phyloP scores from a whole-genome alignment of 1,284 basidiomycete species.

The Naganishia albida region DNA sequence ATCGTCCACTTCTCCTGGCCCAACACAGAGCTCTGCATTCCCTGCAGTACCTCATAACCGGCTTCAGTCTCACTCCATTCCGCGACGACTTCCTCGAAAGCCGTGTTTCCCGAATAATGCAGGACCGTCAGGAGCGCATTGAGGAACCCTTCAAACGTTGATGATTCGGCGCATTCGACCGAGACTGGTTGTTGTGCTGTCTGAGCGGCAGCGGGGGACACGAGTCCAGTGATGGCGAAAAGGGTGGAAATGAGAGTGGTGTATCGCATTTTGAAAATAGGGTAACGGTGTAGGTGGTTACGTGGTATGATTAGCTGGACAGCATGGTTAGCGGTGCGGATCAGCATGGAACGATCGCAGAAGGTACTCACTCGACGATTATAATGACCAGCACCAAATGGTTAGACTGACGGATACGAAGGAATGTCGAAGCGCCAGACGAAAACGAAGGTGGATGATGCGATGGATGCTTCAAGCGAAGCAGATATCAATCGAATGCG shows the following conservation, averaged over 20 bases:
- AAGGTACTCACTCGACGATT: constrained; percentile 18
- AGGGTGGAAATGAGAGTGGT: constrained; percentile 26
- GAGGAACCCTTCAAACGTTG: constrained; percentile 39
- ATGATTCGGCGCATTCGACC: constrained; percentile 18
- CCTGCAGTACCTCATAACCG: constrained; percentile 42
- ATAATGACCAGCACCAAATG: constrained; percentile 25
- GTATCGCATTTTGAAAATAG: constrained; percentile 18
- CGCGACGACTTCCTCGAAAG: constrained; percentile 46
- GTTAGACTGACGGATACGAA: constrained; percentile 18
- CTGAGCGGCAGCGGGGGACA: constrained; percentile 22
- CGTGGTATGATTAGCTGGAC: constrained; percentile 17
- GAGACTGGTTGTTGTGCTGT: constrained; percentile 26
- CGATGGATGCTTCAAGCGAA: not conserved
- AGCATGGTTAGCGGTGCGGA: not conserved
- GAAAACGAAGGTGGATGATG: not conserved
- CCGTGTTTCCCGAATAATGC: constrained; percentile 44
- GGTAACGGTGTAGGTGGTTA: not conserved
- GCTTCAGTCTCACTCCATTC: constrained; percentile 39
- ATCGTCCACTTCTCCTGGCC: constrained; percentile 36
- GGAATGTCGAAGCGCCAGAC: not conserved
- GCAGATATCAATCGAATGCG: not conserved
- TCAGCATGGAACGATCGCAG: no score
- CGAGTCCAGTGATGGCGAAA: constrained; percentile 9
- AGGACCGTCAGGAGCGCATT: constrained; percentile 44
- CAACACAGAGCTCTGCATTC: constrained; percentile 31